These are phyloP conservation scores for Aspergillus ruber DNA, from an alignment of 2,329 filamentous ascomycete species.

Conservation along the genomic window DNA sequence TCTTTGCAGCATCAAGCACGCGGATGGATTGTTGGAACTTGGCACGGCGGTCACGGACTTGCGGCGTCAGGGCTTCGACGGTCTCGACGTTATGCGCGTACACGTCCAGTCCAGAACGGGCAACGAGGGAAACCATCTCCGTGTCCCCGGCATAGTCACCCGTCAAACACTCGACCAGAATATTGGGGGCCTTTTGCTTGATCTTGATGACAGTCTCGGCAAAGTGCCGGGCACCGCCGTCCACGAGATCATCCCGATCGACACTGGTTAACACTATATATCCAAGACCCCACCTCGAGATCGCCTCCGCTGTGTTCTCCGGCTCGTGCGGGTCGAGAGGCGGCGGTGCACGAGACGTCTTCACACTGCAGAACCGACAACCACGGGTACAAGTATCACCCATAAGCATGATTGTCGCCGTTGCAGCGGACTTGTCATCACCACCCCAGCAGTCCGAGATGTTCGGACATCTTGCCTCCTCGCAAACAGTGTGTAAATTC, in stretches of 20 bases:
- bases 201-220: slow-evolving; percentile 92
- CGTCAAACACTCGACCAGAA: slow-evolving; percentile 46
- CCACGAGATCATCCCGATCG: slow-evolving; percentile 83
- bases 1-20: slow-evolving; percentile 77
- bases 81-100: slow-evolving; percentile 98
- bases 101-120: slow-evolving; percentile 82
- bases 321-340: slow-evolving; percentile 93
- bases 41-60: slow-evolving; percentile 81
- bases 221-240: slow-evolving; percentile 84
- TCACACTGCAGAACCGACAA: slow-evolving; percentile 95
- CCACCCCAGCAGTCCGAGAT: slow-evolving; percentile 98
- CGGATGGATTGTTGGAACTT: slow-evolving; percentile 79
- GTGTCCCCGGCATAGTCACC: slow-evolving; percentile 81
- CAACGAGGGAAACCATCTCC: slow-evolving; percentile 81
- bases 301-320: slow-evolving; percentile 90
- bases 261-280: slow-evolving; percentile 94
- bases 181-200: slow-evolving; percentile 61
- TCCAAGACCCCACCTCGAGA: slow-evolving; percentile 86
- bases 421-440: slow-evolving; percentile 77
- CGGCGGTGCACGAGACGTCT: slow-evolving; percentile 69
- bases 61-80: slow-evolving; percentile 80
- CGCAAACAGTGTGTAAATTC: slow-evolving; percentile 90
- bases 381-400: slow-evolving; percentile 95
- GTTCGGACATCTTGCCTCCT: slow-evolving; percentile 95
- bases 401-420: slow-evolving; percentile 99